phyloP scores from a whole-genome alignment of 768 basidiomycete genomes.

The Psilocybe subaeruginosa region DNA sequence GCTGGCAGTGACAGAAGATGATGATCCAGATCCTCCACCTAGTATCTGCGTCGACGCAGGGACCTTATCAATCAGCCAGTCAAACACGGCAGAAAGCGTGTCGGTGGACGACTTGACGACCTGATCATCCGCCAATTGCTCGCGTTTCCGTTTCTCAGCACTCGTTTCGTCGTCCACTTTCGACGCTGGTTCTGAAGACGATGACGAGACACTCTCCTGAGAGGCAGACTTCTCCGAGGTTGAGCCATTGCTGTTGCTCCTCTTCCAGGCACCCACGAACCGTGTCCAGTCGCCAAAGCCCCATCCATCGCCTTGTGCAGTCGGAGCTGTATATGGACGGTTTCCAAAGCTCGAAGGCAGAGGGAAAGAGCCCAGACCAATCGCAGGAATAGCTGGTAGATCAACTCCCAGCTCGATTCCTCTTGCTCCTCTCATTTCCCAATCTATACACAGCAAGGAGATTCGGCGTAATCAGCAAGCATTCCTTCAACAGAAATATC shows the following conservation, averaged over 20 bases:
- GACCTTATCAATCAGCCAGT: constrained; percentile 79
- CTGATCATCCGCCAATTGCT: constrained; percentile 19
- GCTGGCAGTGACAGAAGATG: not conserved
- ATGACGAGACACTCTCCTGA: too few relatives aligned
- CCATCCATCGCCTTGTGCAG: constrained; percentile 40
- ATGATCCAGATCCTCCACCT: not conserved
- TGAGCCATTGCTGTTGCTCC: constrained; percentile 34
- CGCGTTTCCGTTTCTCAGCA: constrained; percentile 26
- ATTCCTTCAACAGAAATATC: not conserved
- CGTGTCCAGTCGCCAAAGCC: constrained; percentile 64
- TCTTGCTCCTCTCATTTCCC: constrained; percentile 92
- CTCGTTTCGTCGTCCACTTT: constrained; percentile 7
- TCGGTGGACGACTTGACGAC: constrained; percentile 66
- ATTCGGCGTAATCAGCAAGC: not conserved
- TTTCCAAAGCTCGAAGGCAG: constrained; percentile 16
- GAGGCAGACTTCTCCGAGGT: not conserved
- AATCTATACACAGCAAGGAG: constrained; percentile 48
- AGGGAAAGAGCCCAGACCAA: constrained; percentile 37
- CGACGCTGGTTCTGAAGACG: not conserved
- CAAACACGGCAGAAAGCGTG: constrained; percentile 72
- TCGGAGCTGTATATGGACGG: not conserved
- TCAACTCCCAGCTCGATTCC: constrained; percentile 73
- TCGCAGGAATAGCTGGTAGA: constrained; percentile 49
- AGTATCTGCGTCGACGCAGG: constrained; percentile 37
- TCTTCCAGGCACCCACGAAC: constrained; percentile 65